These are phyloP conservation scores for Epipyxis sp. DNA, from an alignment of 108 stramenopile genomes.

Conservation along the genomic window DNA sequence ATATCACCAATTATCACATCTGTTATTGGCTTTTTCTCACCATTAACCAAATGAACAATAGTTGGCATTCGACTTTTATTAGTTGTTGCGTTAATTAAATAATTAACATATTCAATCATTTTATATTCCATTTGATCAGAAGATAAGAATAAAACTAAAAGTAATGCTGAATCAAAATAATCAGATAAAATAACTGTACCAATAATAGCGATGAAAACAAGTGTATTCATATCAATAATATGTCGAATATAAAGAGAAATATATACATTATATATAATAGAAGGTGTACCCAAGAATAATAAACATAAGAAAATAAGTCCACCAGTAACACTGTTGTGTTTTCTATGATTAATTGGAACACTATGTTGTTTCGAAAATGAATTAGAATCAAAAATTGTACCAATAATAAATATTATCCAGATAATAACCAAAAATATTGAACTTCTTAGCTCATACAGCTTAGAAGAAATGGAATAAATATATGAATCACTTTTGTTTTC, in stretches of 20 bases:
- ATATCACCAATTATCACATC: slow-evolving; percentile 27
- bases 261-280: slow-evolving; percentile 6
- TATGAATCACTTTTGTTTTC: no score
- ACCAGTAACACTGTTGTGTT: no score
- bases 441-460: no score
- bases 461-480: no score
- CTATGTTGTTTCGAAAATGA: no score
- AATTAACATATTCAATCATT: neutral
- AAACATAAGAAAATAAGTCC: no score
- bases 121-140: neutral
- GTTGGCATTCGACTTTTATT: neutral
- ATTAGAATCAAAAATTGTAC: no score
- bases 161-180: slow-evolving; percentile 13
- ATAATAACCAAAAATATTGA: no score
- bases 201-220: neutral
- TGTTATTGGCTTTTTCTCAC: neutral
- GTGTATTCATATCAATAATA: slow-evolving; percentile 1
- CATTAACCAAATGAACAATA: neutral
- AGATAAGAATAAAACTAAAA: slow-evolving; percentile 3
- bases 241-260: neutral
- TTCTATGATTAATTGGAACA: no score
- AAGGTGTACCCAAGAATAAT: neutral
- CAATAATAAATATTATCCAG: no score
- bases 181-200: neutral
- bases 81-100: neutral